phyloP scores from a whole-genome alignment of 495 filamentous ascomycete species.

The Tuber microsphaerosporum region DNA sequence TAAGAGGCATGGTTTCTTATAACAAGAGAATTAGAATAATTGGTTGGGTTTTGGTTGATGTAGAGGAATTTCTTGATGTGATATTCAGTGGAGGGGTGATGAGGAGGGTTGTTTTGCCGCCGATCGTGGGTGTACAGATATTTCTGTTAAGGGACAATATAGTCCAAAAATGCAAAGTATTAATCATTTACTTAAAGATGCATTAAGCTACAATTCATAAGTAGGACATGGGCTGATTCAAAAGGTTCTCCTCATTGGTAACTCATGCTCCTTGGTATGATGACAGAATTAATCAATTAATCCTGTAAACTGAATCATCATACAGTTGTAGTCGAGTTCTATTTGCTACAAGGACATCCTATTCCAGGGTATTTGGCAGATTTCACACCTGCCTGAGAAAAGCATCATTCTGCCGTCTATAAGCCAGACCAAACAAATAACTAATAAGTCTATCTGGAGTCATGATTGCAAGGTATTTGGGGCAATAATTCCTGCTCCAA shows the following conservation, averaged over 20 bases:
- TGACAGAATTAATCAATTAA: neutral
- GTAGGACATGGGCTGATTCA: neutral
- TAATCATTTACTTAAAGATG: constrained; percentile 5
- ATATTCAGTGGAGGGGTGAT: too few relatives aligned
- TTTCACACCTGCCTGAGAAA: constrained; percentile 1
- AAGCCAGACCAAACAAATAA: constrained; percentile 8
- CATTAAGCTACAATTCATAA: neutral
- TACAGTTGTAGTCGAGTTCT: neutral
- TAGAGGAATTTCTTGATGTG: too few relatives aligned
- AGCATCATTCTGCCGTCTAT: neutral
- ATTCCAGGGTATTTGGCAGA: neutral
- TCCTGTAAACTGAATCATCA: neutral
- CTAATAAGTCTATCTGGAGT: constrained; percentile 11
- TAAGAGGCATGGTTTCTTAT: too few relatives aligned
- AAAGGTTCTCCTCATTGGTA: neutral
- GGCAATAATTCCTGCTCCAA: neutral
- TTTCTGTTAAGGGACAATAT: too few relatives aligned
- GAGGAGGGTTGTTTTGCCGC: too few relatives aligned
- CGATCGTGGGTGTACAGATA: too few relatives aligned
- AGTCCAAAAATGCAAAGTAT: constrained; percentile 6
- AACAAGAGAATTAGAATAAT: too few relatives aligned
- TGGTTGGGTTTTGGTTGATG: too few relatives aligned
- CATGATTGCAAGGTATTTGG: constrained; percentile 10
- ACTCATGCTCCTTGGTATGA: neutral
- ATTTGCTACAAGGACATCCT: neutral